Conservation (phyloP, 306 rosid genomes). For the Sechiopsis laciniata region DNA sequence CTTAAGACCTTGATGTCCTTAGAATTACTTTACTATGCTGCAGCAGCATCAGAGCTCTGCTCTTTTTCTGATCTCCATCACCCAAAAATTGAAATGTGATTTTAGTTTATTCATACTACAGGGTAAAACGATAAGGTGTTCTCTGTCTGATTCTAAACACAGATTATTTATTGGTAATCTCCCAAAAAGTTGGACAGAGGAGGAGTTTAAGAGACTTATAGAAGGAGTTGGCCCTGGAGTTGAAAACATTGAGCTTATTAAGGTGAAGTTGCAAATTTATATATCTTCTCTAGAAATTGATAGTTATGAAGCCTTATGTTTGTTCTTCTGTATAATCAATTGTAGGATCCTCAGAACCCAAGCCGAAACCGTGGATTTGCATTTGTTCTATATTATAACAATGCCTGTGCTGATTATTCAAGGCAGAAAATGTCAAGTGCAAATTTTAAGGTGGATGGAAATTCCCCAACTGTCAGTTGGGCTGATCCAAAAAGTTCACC, state of each 20-base stretch:
- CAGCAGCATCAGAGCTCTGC: constrained; percentile 5
- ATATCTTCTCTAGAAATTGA: constrained; percentile 10
- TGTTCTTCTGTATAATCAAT: constrained; percentile 20
- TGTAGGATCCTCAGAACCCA: constrained; percentile 82
- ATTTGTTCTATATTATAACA: constrained; percentile 85
- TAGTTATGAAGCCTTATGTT: constrained; percentile 16
- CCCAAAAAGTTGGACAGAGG: constrained; percentile 83
- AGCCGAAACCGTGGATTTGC: constrained; percentile 93
- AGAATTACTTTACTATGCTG: background rate
- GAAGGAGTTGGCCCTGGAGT: constrained; percentile 92
- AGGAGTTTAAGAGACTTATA: constrained; percentile 67
- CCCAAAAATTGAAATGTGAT: constrained; percentile 7
- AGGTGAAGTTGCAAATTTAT: constrained; percentile 44
- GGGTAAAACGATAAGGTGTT: constrained; percentile 92
- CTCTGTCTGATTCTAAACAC: constrained; percentile 87
- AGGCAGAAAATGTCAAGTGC: constrained; percentile 75
- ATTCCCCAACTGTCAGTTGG: constrained; percentile 89
- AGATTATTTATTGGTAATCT: constrained; percentile 85
- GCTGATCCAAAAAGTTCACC: constrained; percentile 91
- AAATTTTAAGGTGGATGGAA: constrained; percentile 76
- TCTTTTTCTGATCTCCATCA: constrained; percentile 10
- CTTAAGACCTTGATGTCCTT: constrained; percentile 13
- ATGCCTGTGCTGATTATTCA: constrained; percentile 98
- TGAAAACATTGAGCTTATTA: constrained; percentile 82
- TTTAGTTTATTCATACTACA: constrained; percentile 27